Evolutionary conservation across 106 monocot species (phyloP), one percentile per base, ranked within the genome.

Genomic region (Vanilla planifolia): DNA sequence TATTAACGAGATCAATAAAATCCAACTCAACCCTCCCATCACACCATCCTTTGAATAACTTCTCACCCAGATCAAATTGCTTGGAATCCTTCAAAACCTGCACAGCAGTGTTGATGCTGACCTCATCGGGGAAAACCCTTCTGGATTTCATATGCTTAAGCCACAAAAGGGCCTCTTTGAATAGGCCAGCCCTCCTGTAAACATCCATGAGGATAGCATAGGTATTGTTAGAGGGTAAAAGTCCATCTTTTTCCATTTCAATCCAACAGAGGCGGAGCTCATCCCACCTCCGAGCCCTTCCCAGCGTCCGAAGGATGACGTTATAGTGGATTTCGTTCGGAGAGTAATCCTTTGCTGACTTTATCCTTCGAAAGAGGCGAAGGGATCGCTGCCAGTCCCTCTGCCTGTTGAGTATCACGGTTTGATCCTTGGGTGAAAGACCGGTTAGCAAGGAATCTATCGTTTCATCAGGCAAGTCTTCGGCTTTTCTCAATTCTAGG

Each of bases 311-410:
- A 8, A 92, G 61, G 21, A 87, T 51, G 24, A 87, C 73, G 65
- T 84, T 81, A 76, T 80, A 92, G 81, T 92, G 92, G 66, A 92
- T 84, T 43, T 84, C 57, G 58, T 87, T 92, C 28, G 83, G 84
- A 23, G 7, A 5, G 73, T 92, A 87, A 50, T 48, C 48, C 6
- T 22, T 13, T 4, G 47, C 61, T 14, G 78, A 60, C 9, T 69
- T 74, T 22, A 85, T 51, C 36, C 55, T 61, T 43, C 41, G 48
- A 81, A 87, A 81, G 36, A 92, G 51, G 40, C 22, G 41, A 24
- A 83, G 87, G 59, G 67, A 48, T 2, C 57, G 69, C 19, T 62
- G 59, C 80, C 75, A 84, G 63, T 76, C 52, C 5, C 47, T 51
- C 69, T 92, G 83, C 22, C 67, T 53, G 51, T 76, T 75, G 63